Evolutionary conservation across 75 land plant species (phyloP).

Genomic region (Pseudotsuga menziesii): DNA sequence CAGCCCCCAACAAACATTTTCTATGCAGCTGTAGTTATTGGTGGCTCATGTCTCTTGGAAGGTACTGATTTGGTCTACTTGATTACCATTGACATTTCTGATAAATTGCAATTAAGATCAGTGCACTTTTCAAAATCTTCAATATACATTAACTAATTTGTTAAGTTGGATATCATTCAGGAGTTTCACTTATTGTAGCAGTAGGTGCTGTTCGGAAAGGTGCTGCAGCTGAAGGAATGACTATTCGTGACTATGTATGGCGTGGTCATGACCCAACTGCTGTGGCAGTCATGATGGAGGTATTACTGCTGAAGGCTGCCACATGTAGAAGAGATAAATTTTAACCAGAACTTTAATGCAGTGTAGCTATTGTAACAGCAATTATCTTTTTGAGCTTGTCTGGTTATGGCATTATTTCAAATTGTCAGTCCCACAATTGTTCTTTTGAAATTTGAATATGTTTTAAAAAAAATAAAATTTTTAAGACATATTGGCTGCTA

Average conservation of each 20-base stretch:
- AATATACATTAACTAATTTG: not conserved
- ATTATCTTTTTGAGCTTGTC: no score
- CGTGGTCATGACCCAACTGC: constrained; percentile 99
- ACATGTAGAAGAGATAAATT: not conserved
- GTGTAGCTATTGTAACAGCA: no score
- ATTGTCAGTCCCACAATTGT: no score
- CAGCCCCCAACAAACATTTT: constrained; percentile 79
- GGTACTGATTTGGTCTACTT: constrained; percentile 27
- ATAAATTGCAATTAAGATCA: not conserved
- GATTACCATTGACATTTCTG: not conserved
- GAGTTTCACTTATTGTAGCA: constrained; percentile 89
- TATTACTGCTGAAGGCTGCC: constrained; percentile 8
- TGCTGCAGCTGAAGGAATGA: constrained; percentile 97
- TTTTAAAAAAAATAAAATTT: no score
- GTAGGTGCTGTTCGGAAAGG: constrained; percentile 89
- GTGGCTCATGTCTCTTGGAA: constrained; percentile 91
- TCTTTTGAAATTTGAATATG: no score
- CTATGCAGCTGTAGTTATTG: constrained; percentile 86
- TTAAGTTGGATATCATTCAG: constrained; percentile 23
- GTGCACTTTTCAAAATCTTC: not conserved
- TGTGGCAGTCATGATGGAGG: constrained; percentile 99
- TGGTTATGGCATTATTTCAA: no score
- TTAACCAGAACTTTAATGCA: no score
- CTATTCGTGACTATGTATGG: constrained; percentile 82
- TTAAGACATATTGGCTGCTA: no score